Evolutionary conservation across 352 stramenopile genomes (phyloP), one percentile per base, ranked within the genome.

Genomic region (Phytophthora pluvialis): DNA sequence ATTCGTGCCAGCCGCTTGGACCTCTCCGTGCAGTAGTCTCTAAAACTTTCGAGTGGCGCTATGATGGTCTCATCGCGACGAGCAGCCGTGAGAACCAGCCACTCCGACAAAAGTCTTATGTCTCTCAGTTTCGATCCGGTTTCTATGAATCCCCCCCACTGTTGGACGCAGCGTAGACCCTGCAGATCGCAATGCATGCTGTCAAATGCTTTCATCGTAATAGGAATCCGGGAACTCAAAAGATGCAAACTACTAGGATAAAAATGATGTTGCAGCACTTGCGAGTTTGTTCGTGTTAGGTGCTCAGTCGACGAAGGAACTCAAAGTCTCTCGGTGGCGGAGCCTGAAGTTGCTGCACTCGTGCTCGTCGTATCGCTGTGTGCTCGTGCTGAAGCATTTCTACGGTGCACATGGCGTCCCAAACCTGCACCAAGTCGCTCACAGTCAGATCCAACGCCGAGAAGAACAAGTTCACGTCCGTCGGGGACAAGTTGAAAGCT

Each of bases 391-490:
- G 82, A 18, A 89, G 42, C 8, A 54, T 56, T 67, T 83, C 73
- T 8, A 87, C 64, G 0, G 54, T 75, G 13, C 64, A 80, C 1
- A 89, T 58, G 12, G 81, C 65, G 36, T 76, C 75, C 75, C 74
- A 91, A 49, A 91, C 47, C 9, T 64, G 51, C 5, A 88, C 78
- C 29, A 52, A 49, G 57, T 91, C 80, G n/a, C 67, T 67, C 1
- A 91, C 80, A 26, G 64, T 64, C 33, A 85, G 39, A 47, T 91
- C 82, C 16, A 91, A 58, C 39, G 76, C 72, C 4, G 82, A 87
- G 48, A 83, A 91, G 16, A 91, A 58, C 65, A 77, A 46, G 50
- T 91, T 88, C n/a, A 88, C 76, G 46, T 91, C 82, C 1, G 55
- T 56, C 12, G 72, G 16, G 11, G 64, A 40, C 16, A 87, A 60